Conservation (phyloP, 1,139 yeast genomes). For the Pichia sp. region DNA sequence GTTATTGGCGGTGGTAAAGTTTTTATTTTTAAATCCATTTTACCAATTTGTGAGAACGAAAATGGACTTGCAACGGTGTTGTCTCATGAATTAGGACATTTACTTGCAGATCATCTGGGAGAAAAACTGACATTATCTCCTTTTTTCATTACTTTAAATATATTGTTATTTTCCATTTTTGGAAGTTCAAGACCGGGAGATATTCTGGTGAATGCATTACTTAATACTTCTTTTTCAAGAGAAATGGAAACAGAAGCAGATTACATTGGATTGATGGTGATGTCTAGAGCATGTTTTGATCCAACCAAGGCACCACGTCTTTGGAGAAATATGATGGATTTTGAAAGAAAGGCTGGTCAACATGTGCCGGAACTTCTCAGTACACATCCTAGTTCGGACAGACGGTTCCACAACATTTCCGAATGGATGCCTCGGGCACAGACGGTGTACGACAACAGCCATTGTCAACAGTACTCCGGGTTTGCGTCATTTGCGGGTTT, state of each 20-base stretch:
- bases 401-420: slow-evolving; percentile 62
- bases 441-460: slow-evolving; percentile 34
- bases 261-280: slow-evolving; percentile 82
- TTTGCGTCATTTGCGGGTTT: not conserved
- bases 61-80: slow-evolving; percentile 93
- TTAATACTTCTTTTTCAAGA: slow-evolving; percentile 80
- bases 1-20: slow-evolving; percentile 95
- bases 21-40: slow-evolving; percentile 74
- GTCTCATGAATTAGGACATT: slow-evolving; percentile 91
- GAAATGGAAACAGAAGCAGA: slow-evolving; percentile 97
- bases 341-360: slow-evolving; percentile 41
- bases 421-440: slow-evolving; percentile 72
- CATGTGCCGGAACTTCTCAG: slow-evolving; percentile 58
- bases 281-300: slow-evolving; percentile 84
- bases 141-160: slow-evolving; percentile 45
- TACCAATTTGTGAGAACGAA: slow-evolving; percentile 73
- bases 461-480: slow-evolving; percentile 24
- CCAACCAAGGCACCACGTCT: slow-evolving; percentile 66
- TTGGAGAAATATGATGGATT: slow-evolving; percentile 76
- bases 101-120: slow-evolving; percentile 83
- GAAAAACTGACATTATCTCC: slow-evolving; percentile 73
- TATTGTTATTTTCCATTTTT: slow-evolving; percentile 44
- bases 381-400: slow-evolving; percentile 84
- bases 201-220: slow-evolving; percentile 50
- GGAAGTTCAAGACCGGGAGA: slow-evolving; percentile 50